phyloP scores from a whole-genome alignment of 2,329 filamentous ascomycete species.

The Neospermospora avenae region DNA sequence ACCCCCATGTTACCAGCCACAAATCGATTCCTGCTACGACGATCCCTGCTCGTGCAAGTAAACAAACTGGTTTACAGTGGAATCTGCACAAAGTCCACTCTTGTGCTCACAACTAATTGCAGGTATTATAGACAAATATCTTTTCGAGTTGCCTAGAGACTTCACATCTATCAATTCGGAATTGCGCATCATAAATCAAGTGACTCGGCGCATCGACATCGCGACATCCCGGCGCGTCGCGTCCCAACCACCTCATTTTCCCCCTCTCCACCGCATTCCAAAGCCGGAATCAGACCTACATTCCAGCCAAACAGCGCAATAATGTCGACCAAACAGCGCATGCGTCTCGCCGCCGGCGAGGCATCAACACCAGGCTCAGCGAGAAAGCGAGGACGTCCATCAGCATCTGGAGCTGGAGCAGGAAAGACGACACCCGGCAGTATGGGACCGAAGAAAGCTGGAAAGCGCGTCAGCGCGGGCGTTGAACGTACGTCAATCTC shows the following conservation, averaged over 20 bases:
- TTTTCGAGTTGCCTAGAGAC: background rate
- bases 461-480: conserved; percentile 11
- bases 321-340: conserved; percentile 12
- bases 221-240: background rate
- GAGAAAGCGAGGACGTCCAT: conserved; percentile 11
- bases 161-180: background rate
- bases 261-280: background rate
- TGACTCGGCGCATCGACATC: background rate
- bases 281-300: background rate
- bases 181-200: background rate
- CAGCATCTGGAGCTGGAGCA: background rate
- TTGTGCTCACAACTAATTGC: background rate
- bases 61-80: background rate
- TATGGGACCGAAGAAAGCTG: conserved; percentile 13
- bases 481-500: conserved; percentile 12
- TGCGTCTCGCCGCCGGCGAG: conserved; percentile 5
- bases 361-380: conserved; percentile 15
- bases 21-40: background rate
- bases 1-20: background rate
- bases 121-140: background rate
- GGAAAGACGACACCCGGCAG: conserved; percentile 9
- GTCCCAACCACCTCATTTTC: conserved; percentile 1
- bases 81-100: background rate
- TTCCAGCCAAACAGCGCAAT: background rate
- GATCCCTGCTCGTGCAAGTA: background rate